Base-by-base conservation (phyloP, 2,329 filamentous ascomycete genomes). In the Fusarium verticillioides region DNA sequence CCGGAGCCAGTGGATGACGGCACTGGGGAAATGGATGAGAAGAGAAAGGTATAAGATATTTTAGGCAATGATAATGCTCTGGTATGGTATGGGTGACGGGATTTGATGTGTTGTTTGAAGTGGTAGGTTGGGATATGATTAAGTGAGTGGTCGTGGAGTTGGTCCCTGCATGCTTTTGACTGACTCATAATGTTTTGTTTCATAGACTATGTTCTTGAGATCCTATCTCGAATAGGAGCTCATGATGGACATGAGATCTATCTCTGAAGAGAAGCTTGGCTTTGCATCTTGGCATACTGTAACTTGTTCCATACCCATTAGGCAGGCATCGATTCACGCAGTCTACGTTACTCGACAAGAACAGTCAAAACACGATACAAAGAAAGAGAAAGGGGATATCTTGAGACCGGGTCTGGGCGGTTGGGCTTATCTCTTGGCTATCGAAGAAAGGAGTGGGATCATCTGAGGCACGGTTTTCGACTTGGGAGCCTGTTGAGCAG, bases 161-260 rank as follows among this genome's bases (percentile, higher is more conserved):
- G 54, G 57, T 60, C 53, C 66, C 56, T 73, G 60, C 60, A 73
- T 70, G 23, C 50, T n/a, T 19, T 40, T 32, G 34, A 70, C 50
- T 72, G 60, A 72, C 46, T 70, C 70, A 73, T 61, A 69, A 28
- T 60, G 50, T 60, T 56, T 57, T 44, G 64, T 68, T 68, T 69
- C 49, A 46, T 26, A 0, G 15, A 32, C 18, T n/a, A 8, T 39
- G 18, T 5, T 18, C 2, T 21, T 16, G 28, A 19, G 19, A n/a
- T 13, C 0, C 13, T 12, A 2, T 30, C 4, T 42, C 47, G 19
- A 68, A 43, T 44, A 12, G 26, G 8, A 18, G 0, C 1, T 15
- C 11, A 16, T 10, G 19, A 8, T 4, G 15, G 0, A 13, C 0
- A 19, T 32, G 19, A 19, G 23, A 28, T 10, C 2, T 23, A 34